Conservation (phyloP, 352 stramenopile species). For the Phytophthora meadii region DNA sequence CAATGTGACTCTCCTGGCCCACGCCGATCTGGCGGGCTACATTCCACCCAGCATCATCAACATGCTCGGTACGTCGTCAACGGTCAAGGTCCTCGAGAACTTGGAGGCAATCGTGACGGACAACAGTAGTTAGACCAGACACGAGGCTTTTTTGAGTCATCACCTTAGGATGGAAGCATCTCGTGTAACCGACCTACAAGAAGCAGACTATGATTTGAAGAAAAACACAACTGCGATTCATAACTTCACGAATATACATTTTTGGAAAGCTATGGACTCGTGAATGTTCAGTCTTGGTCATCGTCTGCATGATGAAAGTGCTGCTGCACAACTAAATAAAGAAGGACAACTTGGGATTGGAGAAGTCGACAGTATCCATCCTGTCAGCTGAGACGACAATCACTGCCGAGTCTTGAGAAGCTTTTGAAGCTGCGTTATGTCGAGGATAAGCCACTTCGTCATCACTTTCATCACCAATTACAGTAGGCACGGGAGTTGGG, state of each 20-base stretch:
- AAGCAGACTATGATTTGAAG: slow-evolving; percentile 17
- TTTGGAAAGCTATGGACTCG: slow-evolving; percentile 15
- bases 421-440: neutral
- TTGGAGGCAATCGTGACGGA: slow-evolving; percentile 55
- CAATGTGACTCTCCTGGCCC: slow-evolving; percentile 76
- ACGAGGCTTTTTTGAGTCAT: neutral
- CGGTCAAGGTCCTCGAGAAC: slow-evolving; percentile 80
- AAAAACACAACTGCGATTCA: slow-evolving; percentile 11
- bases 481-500: slow-evolving; percentile 15
- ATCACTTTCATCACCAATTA: slow-evolving; percentile 15
- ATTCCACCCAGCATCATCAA: slow-evolving; percentile 84
- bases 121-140: slow-evolving; percentile 17
- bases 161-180: neutral
- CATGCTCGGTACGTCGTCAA: slow-evolving; percentile 87
- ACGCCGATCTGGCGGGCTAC: slow-evolving; percentile 81
- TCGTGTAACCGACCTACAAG: slow-evolving; percentile 12
- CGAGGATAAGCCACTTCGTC: neutral
- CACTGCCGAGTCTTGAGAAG: slow-evolving; percentile 27
- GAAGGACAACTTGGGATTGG: slow-evolving; percentile 50
- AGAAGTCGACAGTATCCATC: slow-evolving; percentile 54
- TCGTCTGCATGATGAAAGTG: slow-evolving; percentile 22
- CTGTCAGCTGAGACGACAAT: slow-evolving; percentile 48
- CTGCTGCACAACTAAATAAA: slow-evolving; percentile 42
- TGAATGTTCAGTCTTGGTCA: slow-evolving; percentile 8
- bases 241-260: slow-evolving; percentile 40